Conservation (phyloP, 306 rosid species). For the Delonix regia region DNA sequence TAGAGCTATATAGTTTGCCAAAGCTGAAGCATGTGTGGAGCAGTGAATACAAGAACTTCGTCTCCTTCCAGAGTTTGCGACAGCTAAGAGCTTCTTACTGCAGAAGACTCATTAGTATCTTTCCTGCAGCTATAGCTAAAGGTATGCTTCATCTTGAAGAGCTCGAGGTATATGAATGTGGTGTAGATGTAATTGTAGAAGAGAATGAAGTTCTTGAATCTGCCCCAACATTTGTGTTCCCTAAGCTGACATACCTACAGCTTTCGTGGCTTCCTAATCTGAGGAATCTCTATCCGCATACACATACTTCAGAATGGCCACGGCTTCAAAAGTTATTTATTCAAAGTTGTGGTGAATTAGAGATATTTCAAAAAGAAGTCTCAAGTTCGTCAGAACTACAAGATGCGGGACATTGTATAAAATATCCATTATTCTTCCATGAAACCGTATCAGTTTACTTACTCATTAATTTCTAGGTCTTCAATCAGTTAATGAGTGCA, state of each 20-base stretch:
- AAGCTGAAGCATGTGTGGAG: neutral
- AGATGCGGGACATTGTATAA: too few relatives aligned
- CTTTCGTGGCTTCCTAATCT: too few relatives aligned
- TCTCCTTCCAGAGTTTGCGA: neutral
- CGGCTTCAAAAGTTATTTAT: neutral
- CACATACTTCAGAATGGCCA: neutral
- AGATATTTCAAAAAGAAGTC: neutral
- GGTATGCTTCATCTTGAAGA: neutral
- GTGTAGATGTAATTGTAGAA: neutral
- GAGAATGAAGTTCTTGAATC: neutral
- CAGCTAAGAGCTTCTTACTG: neutral
- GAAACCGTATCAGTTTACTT: neutral
- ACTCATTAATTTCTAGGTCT: too few relatives aligned
- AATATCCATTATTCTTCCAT: neutral
- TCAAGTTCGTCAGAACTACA: neutral
- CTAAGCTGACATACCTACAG: neutral
- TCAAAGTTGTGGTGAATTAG: neutral
- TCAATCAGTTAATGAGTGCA: too few relatives aligned
- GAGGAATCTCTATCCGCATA: too few relatives aligned
- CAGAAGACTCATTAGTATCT: neutral
- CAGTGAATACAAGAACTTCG: too few relatives aligned
- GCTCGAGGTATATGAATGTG: neutral
- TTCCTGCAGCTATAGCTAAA: neutral
- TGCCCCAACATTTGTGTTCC: neutral
- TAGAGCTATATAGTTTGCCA: neutral